Percentiles rank a stretch among this genome's conserved stretches.
These are phyloP conservation scores for Helichrysum umbraculigerum DNA, from an alignment of 129 eudicot species.

Conservation along the genomic window DNA sequence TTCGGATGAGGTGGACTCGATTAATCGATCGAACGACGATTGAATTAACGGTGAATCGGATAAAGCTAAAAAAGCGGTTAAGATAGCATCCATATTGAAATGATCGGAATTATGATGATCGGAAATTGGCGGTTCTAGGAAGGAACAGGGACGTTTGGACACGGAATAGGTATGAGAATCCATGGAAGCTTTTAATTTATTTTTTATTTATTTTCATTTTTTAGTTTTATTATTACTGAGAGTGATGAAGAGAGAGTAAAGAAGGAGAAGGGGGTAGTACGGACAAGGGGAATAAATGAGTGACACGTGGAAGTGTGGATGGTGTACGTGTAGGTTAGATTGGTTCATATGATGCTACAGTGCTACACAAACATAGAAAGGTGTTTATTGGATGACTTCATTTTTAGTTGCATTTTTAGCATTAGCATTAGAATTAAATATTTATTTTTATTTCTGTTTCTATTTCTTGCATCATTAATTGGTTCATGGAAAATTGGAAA, in stretches of 20 bases:
- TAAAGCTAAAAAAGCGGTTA: conserved; percentile 45
- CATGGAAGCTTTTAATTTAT: conserved; percentile 7
- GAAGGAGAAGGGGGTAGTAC: not conserved
- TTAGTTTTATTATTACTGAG: not conserved
- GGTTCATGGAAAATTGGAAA: too few species aligned
- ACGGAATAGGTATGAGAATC: conserved; percentile 19
- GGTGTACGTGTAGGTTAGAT: conserved; percentile 46
- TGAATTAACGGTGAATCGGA: conserved; percentile 48
- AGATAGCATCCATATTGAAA: conserved; percentile 39
- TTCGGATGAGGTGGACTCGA: conserved; percentile 53
- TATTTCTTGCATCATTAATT: too few species aligned
- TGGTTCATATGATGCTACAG: conserved; percentile 2
- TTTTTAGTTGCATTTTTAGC: not conserved
- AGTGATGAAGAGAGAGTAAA: conserved; percentile 1
- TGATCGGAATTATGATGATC: conserved; percentile 22
- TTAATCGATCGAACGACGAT: conserved; percentile 53
- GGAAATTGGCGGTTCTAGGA: conserved; percentile 21
- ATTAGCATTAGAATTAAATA: too few species aligned
- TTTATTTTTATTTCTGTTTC: too few species aligned
- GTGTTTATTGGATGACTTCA: conserved; percentile 28
- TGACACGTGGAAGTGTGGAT: conserved; percentile 42
- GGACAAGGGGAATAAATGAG: conserved; percentile 10
- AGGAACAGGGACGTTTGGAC: conserved; percentile 52
- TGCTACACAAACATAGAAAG: conserved; percentile 16
- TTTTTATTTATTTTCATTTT: not conserved